Conservation (phyloP, 73 alveolate genomes). For the Stentor roeselii region DNA sequence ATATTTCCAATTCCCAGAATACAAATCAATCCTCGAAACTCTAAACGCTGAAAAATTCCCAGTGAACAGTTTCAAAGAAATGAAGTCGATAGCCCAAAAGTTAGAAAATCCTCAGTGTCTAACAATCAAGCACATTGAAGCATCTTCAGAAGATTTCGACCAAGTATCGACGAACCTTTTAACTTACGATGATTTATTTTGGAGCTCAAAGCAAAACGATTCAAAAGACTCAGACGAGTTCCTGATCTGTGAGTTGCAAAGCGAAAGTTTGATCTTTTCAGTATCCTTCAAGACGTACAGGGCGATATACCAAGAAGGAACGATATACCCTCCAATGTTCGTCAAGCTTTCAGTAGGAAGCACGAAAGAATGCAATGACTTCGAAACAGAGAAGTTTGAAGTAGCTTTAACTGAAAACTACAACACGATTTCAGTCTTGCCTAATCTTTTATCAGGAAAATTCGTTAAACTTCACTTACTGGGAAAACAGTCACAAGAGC, state of each 20-base stretch:
- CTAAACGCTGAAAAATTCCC: not conserved
- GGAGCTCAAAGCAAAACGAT: not conserved
- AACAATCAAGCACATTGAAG: not conserved
- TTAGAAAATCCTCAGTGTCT: not conserved
- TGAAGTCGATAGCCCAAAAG: not conserved
- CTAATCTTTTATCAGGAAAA: not conserved
- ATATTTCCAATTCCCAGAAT: not conserved
- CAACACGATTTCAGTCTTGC: not conserved
- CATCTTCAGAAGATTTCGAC: conserved; percentile 4
- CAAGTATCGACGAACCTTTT: not conserved
- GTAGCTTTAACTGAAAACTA: not conserved
- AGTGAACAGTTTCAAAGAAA: too few relatives aligned
- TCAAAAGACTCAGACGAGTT: not conserved
- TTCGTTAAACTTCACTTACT: not conserved
- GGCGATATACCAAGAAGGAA: conserved; percentile 1
- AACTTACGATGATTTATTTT: not conserved
- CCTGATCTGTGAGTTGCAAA: not conserved
- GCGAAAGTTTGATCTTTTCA: not conserved
- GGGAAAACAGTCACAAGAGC: not conserved
- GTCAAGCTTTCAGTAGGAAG: not conserved
- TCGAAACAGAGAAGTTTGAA: not conserved
- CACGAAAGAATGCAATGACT: not conserved
- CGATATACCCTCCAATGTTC: not conserved
- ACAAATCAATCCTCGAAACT: not conserved
- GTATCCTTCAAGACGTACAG: not conserved